phyloP scores from a whole-genome alignment of 495 filamentous ascomycete species.

The Penicillium robsamsonii region DNA sequence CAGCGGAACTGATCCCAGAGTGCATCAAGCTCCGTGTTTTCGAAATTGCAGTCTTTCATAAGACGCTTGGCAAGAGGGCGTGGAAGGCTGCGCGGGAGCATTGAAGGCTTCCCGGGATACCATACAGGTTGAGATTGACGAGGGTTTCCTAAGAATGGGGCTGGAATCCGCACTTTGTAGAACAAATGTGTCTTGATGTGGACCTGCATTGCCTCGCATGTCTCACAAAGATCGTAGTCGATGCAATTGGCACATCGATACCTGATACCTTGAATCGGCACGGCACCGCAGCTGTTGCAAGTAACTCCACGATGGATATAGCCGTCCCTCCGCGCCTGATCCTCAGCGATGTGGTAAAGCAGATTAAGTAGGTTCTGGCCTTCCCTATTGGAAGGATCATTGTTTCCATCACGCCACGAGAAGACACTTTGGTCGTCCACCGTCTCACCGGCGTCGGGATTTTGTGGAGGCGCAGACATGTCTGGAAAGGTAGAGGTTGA shows the following conservation, averaged over 20 bases:
- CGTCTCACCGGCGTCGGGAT: constrained; percentile 53
- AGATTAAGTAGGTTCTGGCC: constrained; percentile 72
- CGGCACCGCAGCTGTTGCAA: constrained; percentile 81
- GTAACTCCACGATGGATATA: constrained; percentile 93
- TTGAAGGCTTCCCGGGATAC: constrained; percentile 85
- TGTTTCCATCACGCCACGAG: constrained; percentile 53
- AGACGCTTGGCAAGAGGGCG: constrained; percentile 62
- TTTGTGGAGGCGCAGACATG: constrained; percentile 44
- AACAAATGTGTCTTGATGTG: constrained; percentile 94
- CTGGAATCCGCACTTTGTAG: constrained; percentile 83
- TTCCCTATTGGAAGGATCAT: constrained; percentile 56
- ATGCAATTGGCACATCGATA: constrained; percentile 91
- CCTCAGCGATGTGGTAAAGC: constrained; percentile 76
- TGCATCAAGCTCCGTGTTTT: constrained; percentile 81
- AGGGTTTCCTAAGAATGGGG: constrained; percentile 63
- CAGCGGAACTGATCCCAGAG: constrained; percentile 96
- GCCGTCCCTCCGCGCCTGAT: constrained; percentile 76
- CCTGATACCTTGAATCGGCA: constrained; percentile 86
- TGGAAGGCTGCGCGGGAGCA: constrained; percentile 61
- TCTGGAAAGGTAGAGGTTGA: constrained; percentile 47
- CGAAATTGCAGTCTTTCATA: constrained; percentile 69
- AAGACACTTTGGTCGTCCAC: constrained; percentile 61
- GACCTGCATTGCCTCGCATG: constrained; percentile 77
- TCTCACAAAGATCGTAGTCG: constrained; percentile 89
- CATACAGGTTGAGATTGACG: constrained; percentile 72